Percentiles rank a stretch among this genome's conserved stretches.
These are phyloP conservation scores for Triticum dicoccoides DNA, from an alignment of 176 grass and related monocot genomes.

Conservation along the genomic window DNA sequence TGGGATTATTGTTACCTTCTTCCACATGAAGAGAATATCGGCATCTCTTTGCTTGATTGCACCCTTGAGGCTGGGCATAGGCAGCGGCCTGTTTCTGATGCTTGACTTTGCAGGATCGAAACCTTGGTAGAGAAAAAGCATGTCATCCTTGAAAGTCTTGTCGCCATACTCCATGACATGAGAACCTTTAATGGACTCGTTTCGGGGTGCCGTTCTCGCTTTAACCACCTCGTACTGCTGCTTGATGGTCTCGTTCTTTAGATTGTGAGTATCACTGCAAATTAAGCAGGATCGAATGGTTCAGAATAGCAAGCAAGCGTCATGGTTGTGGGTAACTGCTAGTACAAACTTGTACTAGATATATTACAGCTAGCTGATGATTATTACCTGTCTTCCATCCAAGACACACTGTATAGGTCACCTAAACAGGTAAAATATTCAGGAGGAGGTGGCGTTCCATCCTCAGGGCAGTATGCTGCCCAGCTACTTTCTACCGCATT, in stretches of 20 bases:
- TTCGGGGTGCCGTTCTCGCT: constrained; percentile 58
- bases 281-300: constrained; percentile 1
- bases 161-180: constrained; percentile 99
- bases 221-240: constrained; percentile 80
- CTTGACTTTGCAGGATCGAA: constrained; percentile 70
- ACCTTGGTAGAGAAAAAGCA: constrained; percentile 88
- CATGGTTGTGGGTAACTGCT: background rate
- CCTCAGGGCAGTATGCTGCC: constrained; percentile 80
- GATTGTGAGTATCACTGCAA: constrained; percentile 75
- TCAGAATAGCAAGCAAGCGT: background rate
- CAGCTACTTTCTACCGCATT: constrained; percentile 75
- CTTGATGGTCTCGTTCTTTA: constrained; percentile 74
- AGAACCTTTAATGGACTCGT: constrained; percentile 46
- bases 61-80: constrained; percentile 26
- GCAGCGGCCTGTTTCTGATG: constrained; percentile 41
- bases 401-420: constrained; percentile 86
- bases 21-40: constrained; percentile 87
- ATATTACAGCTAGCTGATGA: background rate
- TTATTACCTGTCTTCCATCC: constrained; percentile 95
- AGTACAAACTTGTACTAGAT: background rate
- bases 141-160: constrained; percentile 75
- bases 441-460: constrained; percentile 54
- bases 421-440: constrained; percentile 81
- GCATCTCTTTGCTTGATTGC: constrained; percentile 86
- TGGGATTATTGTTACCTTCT: constrained; percentile 42